Conservation (phyloP, 768 basidiomycete species). For the Dentipellis fragilis region DNA sequence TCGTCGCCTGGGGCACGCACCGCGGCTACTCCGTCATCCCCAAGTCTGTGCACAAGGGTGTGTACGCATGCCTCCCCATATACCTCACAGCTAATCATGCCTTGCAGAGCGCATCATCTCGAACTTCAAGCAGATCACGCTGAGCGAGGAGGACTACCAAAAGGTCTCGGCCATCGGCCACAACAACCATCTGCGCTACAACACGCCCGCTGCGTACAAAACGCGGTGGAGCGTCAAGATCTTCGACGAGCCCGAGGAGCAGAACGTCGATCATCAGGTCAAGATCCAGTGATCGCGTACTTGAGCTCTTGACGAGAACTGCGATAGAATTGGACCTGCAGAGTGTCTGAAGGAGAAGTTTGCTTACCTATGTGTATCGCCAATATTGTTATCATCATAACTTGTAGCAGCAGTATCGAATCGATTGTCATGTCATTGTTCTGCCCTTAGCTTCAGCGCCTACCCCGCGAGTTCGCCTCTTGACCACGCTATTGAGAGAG, state of each 20-base stretch:
- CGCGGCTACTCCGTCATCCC: slow-evolving; percentile 80
- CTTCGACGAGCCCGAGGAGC: slow-evolving; percentile 49
- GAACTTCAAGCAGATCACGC: slow-evolving; percentile 69
- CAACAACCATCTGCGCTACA: slow-evolving; percentile 42
- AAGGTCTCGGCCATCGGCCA: slow-evolving; percentile 41
- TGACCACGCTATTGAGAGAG: too few relatives aligned
- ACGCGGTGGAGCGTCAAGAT: slow-evolving; percentile 65
- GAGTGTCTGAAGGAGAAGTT: not conserved
- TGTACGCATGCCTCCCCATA: not conserved
- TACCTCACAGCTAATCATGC: not conserved
- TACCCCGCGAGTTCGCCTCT: too few relatives aligned
- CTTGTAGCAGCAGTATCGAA: not conserved
- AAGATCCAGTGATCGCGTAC: not conserved
- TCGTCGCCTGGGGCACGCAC: slow-evolving; percentile 70
- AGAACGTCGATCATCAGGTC: not conserved
- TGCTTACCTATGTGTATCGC: too few relatives aligned
- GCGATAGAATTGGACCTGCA: not conserved
- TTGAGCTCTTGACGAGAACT: not conserved
- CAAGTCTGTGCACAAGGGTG: slow-evolving; percentile 62
- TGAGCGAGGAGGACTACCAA: slow-evolving; percentile 60
- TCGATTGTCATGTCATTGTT: too few relatives aligned
- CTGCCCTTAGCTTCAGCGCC: too few relatives aligned
- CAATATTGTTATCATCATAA: too few relatives aligned
- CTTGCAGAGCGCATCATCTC: slow-evolving; percentile 48
- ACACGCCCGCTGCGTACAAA: slow-evolving; percentile 50